A percentile compares a stretch with the other conserved stretches of the same genome.
These are phyloP conservation scores for Hymenoscyphus linearis DNA, from an alignment of 2,329 filamentous ascomycete genomes.

Conservation along the genomic window DNA sequence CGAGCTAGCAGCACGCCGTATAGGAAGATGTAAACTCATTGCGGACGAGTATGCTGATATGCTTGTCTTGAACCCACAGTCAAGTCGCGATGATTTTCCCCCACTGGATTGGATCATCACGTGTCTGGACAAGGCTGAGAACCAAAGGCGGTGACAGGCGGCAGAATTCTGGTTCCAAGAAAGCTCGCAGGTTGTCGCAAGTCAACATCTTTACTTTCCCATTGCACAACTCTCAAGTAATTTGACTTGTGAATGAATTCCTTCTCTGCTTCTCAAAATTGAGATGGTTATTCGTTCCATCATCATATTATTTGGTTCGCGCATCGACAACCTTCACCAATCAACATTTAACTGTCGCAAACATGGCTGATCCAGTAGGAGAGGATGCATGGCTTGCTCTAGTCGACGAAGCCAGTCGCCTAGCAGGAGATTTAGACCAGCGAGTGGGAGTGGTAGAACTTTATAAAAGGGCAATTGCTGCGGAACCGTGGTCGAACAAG, in stretches of 20 bases:
- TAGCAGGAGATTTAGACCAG: constrained; percentile 57
- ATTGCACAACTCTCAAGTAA: neutral
- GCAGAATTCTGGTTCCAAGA: neutral
- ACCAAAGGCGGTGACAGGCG: neutral
- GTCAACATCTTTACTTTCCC: neutral
- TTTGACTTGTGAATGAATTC: neutral
- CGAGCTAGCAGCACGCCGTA: constrained; percentile 53
- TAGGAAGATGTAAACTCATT: constrained; percentile 63
- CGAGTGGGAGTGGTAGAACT: constrained; percentile 67
- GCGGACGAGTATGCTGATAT: constrained; percentile 14
- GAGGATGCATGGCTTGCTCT: constrained; percentile 75
- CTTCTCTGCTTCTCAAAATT: neutral
- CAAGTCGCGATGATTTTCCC: neutral
- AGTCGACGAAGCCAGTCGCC: constrained; percentile 63
- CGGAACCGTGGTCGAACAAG: constrained; percentile 68
- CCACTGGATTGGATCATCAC: constrained; percentile 6
- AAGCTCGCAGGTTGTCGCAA: neutral
- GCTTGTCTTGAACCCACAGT: neutral
- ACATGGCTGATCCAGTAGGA: constrained; percentile 52
- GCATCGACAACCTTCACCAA: neutral
- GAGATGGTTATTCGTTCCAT: neutral
- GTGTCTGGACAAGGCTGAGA: neutral
- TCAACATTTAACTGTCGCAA: neutral
- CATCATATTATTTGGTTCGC: neutral
- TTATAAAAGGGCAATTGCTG: constrained; percentile 62